These are phyloP conservation scores for Magnusiomyces tetraspermus DNA, from an alignment of 1,139 yeast genomes.

Conservation along the genomic window DNA sequence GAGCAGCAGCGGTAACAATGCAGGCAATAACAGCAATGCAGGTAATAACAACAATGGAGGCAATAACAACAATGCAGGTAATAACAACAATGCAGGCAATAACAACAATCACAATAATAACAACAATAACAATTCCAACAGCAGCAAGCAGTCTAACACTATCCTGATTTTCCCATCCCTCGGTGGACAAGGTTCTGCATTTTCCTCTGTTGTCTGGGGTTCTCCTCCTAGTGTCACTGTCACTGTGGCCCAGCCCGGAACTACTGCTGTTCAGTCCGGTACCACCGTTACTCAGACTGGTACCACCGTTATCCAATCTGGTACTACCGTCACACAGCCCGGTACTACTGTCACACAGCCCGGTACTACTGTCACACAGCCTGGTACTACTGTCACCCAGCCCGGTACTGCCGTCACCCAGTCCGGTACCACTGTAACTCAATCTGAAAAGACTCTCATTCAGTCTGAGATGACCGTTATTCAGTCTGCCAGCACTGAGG, in stretches of 20 bases:
- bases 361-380: neutral
- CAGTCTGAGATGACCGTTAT: neutral
- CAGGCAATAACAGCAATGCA: neutral
- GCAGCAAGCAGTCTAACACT: neutral
- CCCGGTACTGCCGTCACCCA: neutral
- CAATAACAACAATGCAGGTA: neutral
- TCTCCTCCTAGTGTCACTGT: neutral
- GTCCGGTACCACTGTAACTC: neutral
- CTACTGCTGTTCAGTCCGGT: neutral
- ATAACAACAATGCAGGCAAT: neutral
- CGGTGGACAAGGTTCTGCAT: neutral
- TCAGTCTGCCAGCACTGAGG: neutral
- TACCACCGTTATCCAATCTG: neutral
- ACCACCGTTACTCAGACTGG: neutral
- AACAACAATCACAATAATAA: neutral
- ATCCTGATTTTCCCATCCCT: neutral
- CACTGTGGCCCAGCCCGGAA: neutral
- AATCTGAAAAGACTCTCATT: neutral
- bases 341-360: neutral
- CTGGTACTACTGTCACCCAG: neutral
- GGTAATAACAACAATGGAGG: neutral
- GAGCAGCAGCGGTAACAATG: neutral
- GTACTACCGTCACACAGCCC: neutral
- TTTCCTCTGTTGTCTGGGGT: neutral
- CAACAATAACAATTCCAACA: neutral